phyloP scores from a whole-genome alignment of 2,329 filamentous ascomycete genomes.

The Ceratocystis destructans region DNA sequence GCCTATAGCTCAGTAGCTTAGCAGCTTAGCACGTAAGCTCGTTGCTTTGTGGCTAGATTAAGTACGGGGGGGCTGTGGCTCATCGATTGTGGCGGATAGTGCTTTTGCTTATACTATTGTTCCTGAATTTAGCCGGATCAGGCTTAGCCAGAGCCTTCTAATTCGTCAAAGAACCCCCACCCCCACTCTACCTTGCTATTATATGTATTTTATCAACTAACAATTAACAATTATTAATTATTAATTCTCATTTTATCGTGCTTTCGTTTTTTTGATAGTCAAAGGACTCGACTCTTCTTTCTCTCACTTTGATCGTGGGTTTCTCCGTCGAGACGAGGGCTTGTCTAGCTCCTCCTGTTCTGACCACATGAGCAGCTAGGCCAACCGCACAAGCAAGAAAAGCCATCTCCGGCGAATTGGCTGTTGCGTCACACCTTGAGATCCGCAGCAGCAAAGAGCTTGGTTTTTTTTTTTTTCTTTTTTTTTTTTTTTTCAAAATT shows the following conservation, averaged over 20 bases:
- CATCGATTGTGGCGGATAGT: background rate
- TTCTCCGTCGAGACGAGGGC: background rate
- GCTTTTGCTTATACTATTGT: background rate
- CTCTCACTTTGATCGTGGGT: background rate
- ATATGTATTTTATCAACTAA: background rate
- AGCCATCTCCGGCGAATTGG: background rate
- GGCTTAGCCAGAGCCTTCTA: background rate
- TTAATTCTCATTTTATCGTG: background rate
- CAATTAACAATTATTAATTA: too few relatives aligned
- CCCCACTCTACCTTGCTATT: too few relatives aligned
- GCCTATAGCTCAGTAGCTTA: background rate
- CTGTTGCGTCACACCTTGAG: background rate
- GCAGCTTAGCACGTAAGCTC: too few relatives aligned
- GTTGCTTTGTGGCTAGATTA: background rate
- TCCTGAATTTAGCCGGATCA: constrained; percentile 6
- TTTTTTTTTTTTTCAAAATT: background rate
- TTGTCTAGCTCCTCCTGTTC: too few relatives aligned
- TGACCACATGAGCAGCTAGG: too few relatives aligned
- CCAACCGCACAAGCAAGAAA: background rate
- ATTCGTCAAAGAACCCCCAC: background rate
- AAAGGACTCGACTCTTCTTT: background rate
- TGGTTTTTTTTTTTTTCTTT: background rate
- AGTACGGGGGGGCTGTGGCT: background rate
- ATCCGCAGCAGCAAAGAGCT: background rate
- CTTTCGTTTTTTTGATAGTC: background rate